These are phyloP conservation scores for Plasmodium gaboni DNA, from an alignment of 169 alveolate genomes.

Conservation along the genomic window DNA sequence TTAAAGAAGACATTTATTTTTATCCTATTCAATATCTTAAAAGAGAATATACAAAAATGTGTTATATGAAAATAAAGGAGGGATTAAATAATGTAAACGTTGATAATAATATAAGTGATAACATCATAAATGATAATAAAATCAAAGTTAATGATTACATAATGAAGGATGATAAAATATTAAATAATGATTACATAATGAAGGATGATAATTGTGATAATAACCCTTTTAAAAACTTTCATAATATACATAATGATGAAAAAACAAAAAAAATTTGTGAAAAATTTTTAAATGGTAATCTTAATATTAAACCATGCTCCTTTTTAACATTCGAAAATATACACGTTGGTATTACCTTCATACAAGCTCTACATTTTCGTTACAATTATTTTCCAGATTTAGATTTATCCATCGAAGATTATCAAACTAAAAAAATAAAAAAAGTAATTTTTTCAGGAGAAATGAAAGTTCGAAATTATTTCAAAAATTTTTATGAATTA, in stretches of 20 bases:
- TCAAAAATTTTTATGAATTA: constrained; percentile 33
- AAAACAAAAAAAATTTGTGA: neutral
- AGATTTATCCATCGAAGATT: constrained; percentile 61
- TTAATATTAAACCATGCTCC: constrained; percentile 30
- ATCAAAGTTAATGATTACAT: too few relatives aligned
- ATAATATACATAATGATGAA: neutral
- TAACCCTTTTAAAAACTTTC: neutral
- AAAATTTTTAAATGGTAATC: neutral
- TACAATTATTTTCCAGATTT: constrained; percentile 55
- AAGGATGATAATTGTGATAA: neutral
- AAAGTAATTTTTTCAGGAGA: constrained; percentile 57
- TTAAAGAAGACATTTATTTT: constrained; percentile 29
- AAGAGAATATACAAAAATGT: constrained; percentile 20
- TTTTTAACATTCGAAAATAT: constrained; percentile 51
- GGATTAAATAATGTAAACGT: neutral
- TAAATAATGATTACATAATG: neutral
- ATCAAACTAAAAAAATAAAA: constrained; percentile 56
- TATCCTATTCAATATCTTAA: constrained; percentile 17
- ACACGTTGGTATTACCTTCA: constrained; percentile 63
- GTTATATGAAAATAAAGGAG: neutral
- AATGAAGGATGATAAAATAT: neutral
- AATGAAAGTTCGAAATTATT: constrained; percentile 36
- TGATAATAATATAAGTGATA: neutral
- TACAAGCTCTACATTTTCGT: constrained; percentile 54
- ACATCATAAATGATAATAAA: neutral